Evolutionary conservation across 1,284 basidiomycete genomes (phyloP).

Genomic region (Tylopilus sp.): DNA sequence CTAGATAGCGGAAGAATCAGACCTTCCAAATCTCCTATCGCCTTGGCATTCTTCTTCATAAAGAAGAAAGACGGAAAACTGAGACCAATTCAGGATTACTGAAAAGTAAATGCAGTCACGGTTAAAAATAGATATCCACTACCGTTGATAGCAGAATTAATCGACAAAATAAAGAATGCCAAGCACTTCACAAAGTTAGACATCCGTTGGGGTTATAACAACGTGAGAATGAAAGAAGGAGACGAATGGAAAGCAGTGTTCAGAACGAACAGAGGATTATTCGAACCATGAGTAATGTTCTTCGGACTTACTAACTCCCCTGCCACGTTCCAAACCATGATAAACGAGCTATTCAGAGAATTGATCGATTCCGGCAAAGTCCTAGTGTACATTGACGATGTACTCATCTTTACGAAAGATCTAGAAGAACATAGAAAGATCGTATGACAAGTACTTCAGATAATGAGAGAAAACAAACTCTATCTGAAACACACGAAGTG

Average conservation of each 20-base stretch:
- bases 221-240: neutral
- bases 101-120: neutral
- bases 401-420: neutral
- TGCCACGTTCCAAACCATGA: neutral
- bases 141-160: neutral
- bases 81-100: neutral
- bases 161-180: neutral
- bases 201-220: conserved; percentile 1
- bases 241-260: conserved; percentile 8
- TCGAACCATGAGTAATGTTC: conserved; percentile 7
- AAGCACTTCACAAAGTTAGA: conserved; percentile 1
- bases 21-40: too few species aligned
- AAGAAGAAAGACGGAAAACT: neutral
- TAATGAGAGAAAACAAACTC: neutral
- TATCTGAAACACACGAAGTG: neutral
- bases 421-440: too few species aligned
- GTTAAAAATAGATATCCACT: neutral
- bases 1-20: too few species aligned
- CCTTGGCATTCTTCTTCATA: neutral
- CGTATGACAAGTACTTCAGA: neutral
- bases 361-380: neutral
- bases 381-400: neutral
- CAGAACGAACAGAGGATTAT: neutral
- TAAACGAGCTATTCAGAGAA: neutral
- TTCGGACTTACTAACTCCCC: neutral